Evolutionary conservation across 495 filamentous ascomycete species (phyloP), one percentile per base, ranked within the genome.

Genomic region (Xylaria venustula): DNA sequence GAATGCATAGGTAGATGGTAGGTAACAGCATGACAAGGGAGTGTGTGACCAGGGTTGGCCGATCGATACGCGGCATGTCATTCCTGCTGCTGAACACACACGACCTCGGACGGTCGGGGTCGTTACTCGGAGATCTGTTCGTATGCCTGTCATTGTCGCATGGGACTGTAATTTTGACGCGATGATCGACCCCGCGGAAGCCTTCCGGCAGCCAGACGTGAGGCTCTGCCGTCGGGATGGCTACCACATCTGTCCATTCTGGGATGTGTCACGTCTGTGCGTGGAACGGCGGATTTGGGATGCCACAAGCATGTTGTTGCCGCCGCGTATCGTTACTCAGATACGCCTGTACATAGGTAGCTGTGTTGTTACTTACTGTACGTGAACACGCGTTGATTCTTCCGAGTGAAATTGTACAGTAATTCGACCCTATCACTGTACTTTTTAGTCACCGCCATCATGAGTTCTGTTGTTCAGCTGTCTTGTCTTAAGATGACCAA

Each of bases 211-310:
- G 40, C 15, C 25, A 60, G 36, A 45, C 28, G n/a, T 60, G 57
- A 60, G 57, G 57, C 57, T 60, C 57, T 60, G 48, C 26, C 44
- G 44, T 49, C 54, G 28, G 53, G 28, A 57, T 37, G 12, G 41
- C 26, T 44, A 56, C 37, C 26, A 26, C 25, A 46, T 14, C 11
- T 32, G 42, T 25, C 12, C 12, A 22, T 26, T 5, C 7, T 19
- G 32, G 12, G n/a, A 19, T 36, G 47, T 22, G 17, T 28, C 19
- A 26, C 47, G n/a, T 7, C 28, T 15, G 17, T 36, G 17, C 9
- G 4, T n/a, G 44, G 5, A 11, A 34, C 11, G 11, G 11, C 30
- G 11, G 5, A 34, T 34, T 34, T 34, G 30, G 30, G 30, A 5
- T 34, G 30, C 30, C 30, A 34, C 30, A 34, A 34, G 30, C 5